Evolutionary conservation across 768 basidiomycete genomes (phyloP).

Genomic region (Auricularia heimuer): DNA sequence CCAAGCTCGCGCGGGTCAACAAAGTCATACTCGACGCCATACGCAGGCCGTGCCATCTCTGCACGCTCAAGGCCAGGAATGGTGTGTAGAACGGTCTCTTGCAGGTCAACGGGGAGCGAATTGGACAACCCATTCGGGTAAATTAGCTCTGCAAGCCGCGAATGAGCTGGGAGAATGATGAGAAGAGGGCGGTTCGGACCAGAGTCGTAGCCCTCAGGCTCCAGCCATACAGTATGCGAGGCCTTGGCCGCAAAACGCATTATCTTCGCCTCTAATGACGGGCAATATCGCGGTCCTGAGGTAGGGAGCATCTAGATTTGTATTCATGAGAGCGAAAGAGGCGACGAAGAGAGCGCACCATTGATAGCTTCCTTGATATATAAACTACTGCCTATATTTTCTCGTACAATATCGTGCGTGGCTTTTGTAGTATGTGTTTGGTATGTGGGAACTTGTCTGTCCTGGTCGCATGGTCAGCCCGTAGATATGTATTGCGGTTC

Average conservation of each 20-base stretch:
- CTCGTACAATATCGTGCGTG: conserved; percentile 67
- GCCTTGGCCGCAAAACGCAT: conserved; percentile 64
- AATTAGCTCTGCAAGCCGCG: conserved; percentile 48
- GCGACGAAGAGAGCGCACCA: conserved; percentile 31
- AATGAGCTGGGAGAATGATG: background rate
- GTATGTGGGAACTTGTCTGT: conserved; percentile 64
- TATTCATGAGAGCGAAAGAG: background rate
- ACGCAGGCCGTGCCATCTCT: conserved; percentile 74
- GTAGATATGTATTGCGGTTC: background rate
- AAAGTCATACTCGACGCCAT: conserved; percentile 90
- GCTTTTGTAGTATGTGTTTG: conserved; percentile 60
- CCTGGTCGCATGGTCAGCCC: conserved; percentile 26
- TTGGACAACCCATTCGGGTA: conserved; percentile 89
- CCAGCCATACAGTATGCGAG: conserved; percentile 74
- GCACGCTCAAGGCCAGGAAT: conserved; percentile 80
- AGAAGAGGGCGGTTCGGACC: conserved; percentile 30
- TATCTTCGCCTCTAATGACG: conserved; percentile 82
- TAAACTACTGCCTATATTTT: conserved; percentile 66
- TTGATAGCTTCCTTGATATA: conserved; percentile 87
- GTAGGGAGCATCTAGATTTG: background rate
- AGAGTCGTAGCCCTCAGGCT: conserved; percentile 87
- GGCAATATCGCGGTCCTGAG: conserved; percentile 82
- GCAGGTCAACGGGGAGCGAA: conserved; percentile 78
- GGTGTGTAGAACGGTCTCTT: conserved; percentile 74
- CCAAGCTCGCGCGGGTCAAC: conserved; percentile 75